Evolutionary conservation across 2,329 filamentous ascomycete genomes (phyloP), one percentile per base, ranked within the genome.

Genomic region (Fusarium praegraminearum): DNA sequence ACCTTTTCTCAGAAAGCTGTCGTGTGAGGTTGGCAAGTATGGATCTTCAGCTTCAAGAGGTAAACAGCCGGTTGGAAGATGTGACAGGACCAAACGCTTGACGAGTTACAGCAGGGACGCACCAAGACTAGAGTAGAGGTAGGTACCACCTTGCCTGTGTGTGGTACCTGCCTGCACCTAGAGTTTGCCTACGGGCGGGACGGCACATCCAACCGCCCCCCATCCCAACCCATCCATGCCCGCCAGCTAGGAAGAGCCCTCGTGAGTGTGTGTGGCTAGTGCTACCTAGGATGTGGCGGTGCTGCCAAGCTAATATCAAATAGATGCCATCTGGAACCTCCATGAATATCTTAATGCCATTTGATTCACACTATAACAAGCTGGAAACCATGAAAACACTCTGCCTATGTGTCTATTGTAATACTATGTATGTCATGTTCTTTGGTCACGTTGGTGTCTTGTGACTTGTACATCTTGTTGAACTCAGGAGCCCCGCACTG

Each of bases 11-110:
- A 15, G 11, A 40, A 52, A 52, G 38, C 13, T 52, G n/a, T 33
- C 56, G 56, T 52, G 38, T 51, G 47, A 52, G 32, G 24, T 30
- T 52, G 32, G 35, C 40, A 55, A 43, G 61, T 65, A 65, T 30
- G 28, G 28, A 30, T 68, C 67, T 65, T 53, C 51, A 70, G 52
- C 64, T 71, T 65, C 55, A 53, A 58, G 22, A 51, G 49, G 49
- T 52, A 50, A 45, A 61, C 64, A 70, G 44, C 63, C 59, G 45
- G 44, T 62, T 62, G 45, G 46, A 57, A 57, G 65, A 69, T 62
- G 63, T 65, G 63, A 68, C 67, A 69, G 63, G 64, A 70, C 26
- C 49, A 36, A 52, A 71, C 68, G 59, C 68, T 71, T 71, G 68
- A 65, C 68, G 67, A 67, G 67, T 59, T 70, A 67, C 58, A 56